phyloP scores from a whole-genome alignment of 73 alveolate genomes.

The Symbiodinium natans region DNA sequence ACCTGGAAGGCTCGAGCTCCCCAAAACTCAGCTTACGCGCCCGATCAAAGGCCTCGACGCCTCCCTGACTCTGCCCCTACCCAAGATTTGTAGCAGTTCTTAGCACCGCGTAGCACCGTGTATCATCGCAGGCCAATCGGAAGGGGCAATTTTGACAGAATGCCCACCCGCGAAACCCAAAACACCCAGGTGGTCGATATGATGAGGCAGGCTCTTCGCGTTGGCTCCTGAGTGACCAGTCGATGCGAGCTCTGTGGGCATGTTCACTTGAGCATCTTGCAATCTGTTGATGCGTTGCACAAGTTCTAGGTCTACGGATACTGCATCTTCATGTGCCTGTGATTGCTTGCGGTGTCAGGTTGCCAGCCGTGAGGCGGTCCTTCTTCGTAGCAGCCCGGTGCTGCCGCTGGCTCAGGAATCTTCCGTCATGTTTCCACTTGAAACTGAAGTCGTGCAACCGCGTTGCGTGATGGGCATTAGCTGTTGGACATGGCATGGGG shows the following conservation, averaged over 20 bases:
- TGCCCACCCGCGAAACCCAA: neutral
- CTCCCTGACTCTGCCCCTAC: neutral
- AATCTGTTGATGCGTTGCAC: too few relatives aligned
- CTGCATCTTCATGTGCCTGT: neutral
- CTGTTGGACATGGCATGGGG: too few relatives aligned
- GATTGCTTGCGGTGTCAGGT: neutral
- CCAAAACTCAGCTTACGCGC: too few relatives aligned
- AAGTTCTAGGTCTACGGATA: too few relatives aligned
- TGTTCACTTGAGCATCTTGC: too few relatives aligned
- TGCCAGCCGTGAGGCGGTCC: neutral
- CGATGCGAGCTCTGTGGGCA: too few relatives aligned
- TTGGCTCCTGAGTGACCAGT: neutral
- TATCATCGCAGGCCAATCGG: neutral
- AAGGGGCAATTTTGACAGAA: neutral
- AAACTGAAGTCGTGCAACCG: too few relatives aligned
- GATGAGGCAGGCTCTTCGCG: slow-evolving; percentile 16
- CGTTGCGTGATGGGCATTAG: too few relatives aligned
- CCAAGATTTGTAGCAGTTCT: neutral
- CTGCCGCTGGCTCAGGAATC: neutral
- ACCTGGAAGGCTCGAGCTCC: too few relatives aligned
- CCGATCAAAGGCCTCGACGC: neutral
- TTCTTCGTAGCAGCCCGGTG: neutral
- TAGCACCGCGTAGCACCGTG: neutral
- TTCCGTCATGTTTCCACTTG: too few relatives aligned
- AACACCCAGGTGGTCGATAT: neutral